Percentiles rank a stretch among this genome's conserved stretches.
phyloP scores from a whole-genome alignment of 352 stramenopile genomes.

The Globisporangium cederbergense region DNA sequence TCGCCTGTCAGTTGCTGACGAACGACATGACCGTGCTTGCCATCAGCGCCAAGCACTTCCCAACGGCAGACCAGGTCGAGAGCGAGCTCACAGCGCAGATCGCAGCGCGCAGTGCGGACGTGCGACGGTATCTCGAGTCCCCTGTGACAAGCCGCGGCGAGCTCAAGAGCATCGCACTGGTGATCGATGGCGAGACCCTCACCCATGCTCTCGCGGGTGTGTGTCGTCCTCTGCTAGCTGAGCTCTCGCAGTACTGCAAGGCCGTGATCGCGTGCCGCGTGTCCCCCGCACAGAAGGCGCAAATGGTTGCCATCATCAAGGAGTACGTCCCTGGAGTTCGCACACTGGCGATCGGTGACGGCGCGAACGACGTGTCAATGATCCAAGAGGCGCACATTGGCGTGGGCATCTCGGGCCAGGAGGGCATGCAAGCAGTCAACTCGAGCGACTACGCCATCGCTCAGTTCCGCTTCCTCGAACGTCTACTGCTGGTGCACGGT shows the following conservation, averaged over 20 bases:
- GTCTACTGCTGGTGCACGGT: constrained; percentile 89
- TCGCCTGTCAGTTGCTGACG: constrained; percentile 85
- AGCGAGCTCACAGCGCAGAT: constrained; percentile 49
- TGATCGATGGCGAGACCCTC: constrained; percentile 80
- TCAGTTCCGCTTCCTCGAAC: constrained; percentile 90
- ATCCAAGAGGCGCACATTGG: constrained; percentile 92
- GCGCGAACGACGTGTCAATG: constrained; percentile 95
- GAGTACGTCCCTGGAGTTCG: constrained; percentile 60
- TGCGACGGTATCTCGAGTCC: constrained; percentile 45
- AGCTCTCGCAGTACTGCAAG: constrained; percentile 81
- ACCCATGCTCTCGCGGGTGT: constrained; percentile 42
- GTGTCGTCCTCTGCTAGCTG: constrained; percentile 44
- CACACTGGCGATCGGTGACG: constrained; percentile 91
- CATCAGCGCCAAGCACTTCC: constrained; percentile 54
- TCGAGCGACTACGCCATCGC: constrained; percentile 93
- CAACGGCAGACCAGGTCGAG: constrained; percentile 46
- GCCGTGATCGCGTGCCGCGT: constrained; percentile 87
- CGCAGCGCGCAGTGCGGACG: constrained; percentile 32
- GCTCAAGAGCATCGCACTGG: constrained; percentile 59
- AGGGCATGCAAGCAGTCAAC: constrained; percentile 92
- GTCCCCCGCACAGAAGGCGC: constrained; percentile 82
- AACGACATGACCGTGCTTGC: constrained; percentile 75
- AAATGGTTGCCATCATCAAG: constrained; percentile 84
- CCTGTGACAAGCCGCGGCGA: constrained; percentile 35
- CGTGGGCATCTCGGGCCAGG: constrained; percentile 89